These are phyloP conservation scores for Microcos paniculata DNA, from an alignment of 345 rosid species.

Conservation along the genomic window DNA sequence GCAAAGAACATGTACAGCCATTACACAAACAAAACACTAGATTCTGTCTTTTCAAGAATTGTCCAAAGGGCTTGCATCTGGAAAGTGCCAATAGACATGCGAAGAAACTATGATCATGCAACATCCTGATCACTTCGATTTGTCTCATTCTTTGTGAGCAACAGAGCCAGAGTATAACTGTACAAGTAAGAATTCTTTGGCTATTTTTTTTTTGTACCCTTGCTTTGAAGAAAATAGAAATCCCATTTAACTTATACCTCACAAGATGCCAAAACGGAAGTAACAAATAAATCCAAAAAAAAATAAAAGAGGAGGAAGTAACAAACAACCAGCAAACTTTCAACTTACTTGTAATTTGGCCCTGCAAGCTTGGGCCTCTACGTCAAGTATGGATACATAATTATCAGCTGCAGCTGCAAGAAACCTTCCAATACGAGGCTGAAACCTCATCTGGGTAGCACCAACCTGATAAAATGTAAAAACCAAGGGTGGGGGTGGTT, in stretches of 20 bases:
- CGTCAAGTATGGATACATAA: constrained; percentile 53
- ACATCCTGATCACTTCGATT: neutral
- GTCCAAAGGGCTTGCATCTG: neutral
- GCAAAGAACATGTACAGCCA: neutral
- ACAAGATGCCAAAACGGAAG: neutral
- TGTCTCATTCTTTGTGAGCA: neutral
- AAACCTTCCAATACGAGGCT: constrained; percentile 55
- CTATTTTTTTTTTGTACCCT: too few species aligned
- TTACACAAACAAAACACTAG: neutral
- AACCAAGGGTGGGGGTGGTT: too few species aligned
- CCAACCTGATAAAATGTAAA: constrained; percentile 41
- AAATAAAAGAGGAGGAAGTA: too few species aligned
- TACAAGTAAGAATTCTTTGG: too few species aligned
- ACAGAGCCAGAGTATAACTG: neutral
- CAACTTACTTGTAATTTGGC: constrained; percentile 53
- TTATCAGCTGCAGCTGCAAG: constrained; percentile 64
- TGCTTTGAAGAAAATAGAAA: neutral
- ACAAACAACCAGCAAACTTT: neutral
- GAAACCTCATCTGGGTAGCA: constrained; percentile 58
- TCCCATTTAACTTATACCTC: neutral
- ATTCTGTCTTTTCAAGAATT: constrained; percentile 10
- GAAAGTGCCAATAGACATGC: neutral
- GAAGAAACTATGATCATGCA: constrained; percentile 1
- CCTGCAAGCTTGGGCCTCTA: constrained; percentile 52
- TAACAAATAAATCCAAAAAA: too few species aligned